Evolutionary conservation across 2,329 filamentous ascomycete species (phyloP), one percentile per base, ranked within the genome.

Genomic region (Colletotrichum viniferum): DNA sequence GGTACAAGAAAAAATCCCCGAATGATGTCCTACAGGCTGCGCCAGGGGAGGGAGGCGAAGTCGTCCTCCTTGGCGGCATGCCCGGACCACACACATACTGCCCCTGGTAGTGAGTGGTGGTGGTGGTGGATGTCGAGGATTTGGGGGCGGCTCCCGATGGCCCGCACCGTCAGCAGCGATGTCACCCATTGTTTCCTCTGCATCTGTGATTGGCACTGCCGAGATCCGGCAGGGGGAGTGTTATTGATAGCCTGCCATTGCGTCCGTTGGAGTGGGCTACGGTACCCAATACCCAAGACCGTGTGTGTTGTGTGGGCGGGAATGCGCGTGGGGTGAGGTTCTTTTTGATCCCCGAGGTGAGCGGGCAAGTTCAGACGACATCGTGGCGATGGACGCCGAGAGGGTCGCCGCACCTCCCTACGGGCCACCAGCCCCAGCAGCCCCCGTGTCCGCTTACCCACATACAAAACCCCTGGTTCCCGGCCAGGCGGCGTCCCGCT

Each of bases 161-260:
- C 62, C 63, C 63, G 63, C 63, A 32, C 52, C 65, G 65, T 68
- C 52, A 60, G 65, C 65, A 68, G 24, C 65, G 65, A 68, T 68
- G 52, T 68, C 18, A 68, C 65, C 52, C 52, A 21, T 34, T 48
- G 10, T 28, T 36, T n/a, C 48, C 21, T n/a, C 13, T 24, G 43
- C n/a, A 18, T 21, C 43, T 52, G 43, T 52, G 43, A 52, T 52
- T 52, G 64, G 28, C 48, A 28, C 43, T 26, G 32, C 65, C 65
- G 65, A 60, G 30, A 68, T 52, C 32, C 65, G 65, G 30, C n/a
- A 26, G 38, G 43, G 43, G 43, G 43, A 13, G 8, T 18, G 5
- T 43, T 43, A 43, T 43, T 52, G n/a, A 52, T 24, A 68, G 14
- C 28, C 21, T 67, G 64, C 32, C 65, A 60, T 28, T 60, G 18